These are phyloP conservation scores for Tricholoma saponaceum DNA, from an alignment of 768 basidiomycete genomes.

Conservation along the genomic window DNA sequence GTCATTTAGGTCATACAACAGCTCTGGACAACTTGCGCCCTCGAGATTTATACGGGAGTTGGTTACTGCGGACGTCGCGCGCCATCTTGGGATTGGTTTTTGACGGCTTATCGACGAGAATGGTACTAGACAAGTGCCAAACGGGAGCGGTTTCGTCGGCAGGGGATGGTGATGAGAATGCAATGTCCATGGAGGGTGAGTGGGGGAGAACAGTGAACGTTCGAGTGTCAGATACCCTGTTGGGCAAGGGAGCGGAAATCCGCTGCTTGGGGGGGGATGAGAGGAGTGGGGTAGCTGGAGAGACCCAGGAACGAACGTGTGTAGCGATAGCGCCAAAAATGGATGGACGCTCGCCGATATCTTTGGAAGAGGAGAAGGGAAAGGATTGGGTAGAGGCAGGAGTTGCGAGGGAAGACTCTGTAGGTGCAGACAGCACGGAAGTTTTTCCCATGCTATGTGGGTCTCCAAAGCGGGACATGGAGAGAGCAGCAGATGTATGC, in stretches of 20 bases:
- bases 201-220: constrained; percentile 17
- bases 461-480: constrained; percentile 21
- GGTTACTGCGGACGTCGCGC: background rate
- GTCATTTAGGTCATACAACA: constrained; percentile 10
- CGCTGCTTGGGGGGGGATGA: constrained; percentile 14
- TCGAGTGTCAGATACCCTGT: constrained; percentile 10
- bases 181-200: constrained; percentile 8
- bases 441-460: constrained; percentile 30
- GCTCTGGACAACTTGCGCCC: constrained; percentile 38
- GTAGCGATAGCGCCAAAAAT: constrained; percentile 34
- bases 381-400: constrained; percentile 36
- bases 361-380: constrained; percentile 26
- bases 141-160: constrained; percentile 18
- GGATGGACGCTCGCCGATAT: constrained; percentile 19
- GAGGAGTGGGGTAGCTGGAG: constrained; percentile 28
- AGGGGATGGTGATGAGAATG: constrained; percentile 13
- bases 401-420: constrained; percentile 51
- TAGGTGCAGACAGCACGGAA: constrained; percentile 32
- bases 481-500: constrained; percentile 28
- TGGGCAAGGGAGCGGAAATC: constrained; percentile 2
- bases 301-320: constrained; percentile 44
- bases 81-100: background rate
- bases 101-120: constrained; percentile 10
- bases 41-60: constrained; percentile 35
- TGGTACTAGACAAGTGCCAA: constrained; percentile 18